Evolutionary conservation across 345 rosid species (phyloP).

Genomic region (Barbarea vulgaris): DNA sequence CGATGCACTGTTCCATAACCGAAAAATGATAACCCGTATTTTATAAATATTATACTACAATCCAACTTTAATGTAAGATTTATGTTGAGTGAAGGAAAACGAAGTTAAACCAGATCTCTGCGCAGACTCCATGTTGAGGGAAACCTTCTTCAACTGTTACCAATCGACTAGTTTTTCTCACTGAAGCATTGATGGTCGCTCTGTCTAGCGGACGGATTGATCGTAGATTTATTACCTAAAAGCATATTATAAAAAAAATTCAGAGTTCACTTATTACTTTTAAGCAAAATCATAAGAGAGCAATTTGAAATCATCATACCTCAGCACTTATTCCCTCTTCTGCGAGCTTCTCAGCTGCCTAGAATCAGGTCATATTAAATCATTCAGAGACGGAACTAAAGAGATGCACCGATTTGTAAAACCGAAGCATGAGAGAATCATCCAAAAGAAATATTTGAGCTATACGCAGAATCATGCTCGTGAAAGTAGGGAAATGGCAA

Average conservation of each 20-base stretch:
- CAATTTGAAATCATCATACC: constrained; percentile 49
- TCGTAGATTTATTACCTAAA: constrained; percentile 81
- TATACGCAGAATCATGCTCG: neutral
- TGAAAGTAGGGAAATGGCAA: constrained; percentile 31
- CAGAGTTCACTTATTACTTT: neutral
- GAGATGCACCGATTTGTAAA: neutral
- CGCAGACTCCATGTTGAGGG: constrained; percentile 95
- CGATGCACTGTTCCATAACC: constrained; percentile 52
- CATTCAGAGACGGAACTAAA: neutral
- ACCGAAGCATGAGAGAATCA: neutral
- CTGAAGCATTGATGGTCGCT: constrained; percentile 80
- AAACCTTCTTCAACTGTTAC: constrained; percentile 96
- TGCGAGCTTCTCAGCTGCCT: constrained; percentile 88
- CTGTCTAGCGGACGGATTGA: constrained; percentile 90
- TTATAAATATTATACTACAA: neutral
- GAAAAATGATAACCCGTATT: too few relatives aligned
- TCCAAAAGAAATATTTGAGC: neutral
- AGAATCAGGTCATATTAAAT: neutral
- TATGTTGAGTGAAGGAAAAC: neutral
- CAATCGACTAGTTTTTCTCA: constrained; percentile 91
- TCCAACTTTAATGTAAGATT: neutral
- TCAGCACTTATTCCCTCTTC: constrained; percentile 89
- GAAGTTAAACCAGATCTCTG: constrained; percentile 74
- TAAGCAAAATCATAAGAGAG: neutral
- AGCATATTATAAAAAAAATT: neutral